phyloP scores from a whole-genome alignment of 495 filamentous ascomycete species.

The Friedmanniomyces endolithicus region DNA sequence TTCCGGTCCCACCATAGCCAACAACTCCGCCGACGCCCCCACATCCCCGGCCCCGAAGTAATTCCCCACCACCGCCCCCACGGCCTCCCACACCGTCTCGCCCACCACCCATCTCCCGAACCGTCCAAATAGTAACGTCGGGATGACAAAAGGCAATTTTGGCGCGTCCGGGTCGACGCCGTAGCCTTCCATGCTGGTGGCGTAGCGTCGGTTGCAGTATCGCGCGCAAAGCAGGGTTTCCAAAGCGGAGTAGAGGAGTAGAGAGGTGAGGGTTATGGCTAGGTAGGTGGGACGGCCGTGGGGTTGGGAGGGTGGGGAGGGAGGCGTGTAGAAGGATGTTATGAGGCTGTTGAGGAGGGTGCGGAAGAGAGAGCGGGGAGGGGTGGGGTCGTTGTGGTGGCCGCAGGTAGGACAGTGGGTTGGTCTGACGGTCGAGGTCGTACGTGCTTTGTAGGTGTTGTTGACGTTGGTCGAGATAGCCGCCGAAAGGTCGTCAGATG shows the following conservation, averaged over 20 bases:
- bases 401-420: slow-evolving; percentile 13
- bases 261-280: slow-evolving; percentile 1
- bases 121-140: slow-evolving; percentile 16
- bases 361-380: neutral
- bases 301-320: neutral
- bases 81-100: slow-evolving; percentile 4
- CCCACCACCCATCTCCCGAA: slow-evolving; percentile 7
- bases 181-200: slow-evolving; percentile 3
- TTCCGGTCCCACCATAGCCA: neutral
- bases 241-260: slow-evolving; percentile 3
- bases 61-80: slow-evolving; percentile 7
- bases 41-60: neutral
- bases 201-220: slow-evolving; percentile 20
- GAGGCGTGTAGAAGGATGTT: slow-evolving; percentile 11
- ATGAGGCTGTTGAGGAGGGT: slow-evolving; percentile 11
- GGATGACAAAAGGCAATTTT: slow-evolving; percentile 18
- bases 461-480: neutral
- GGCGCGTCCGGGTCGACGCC: slow-evolving; percentile 18
- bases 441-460: neutral
- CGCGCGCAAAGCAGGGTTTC: slow-evolving; percentile 14
- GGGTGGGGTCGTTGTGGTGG: neutral
- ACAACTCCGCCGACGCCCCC: neutral
- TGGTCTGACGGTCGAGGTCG: neutral
- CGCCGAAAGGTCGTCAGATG: neutral
- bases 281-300: slow-evolving; percentile 14